phyloP scores from a whole-genome alignment of 352 stramenopile species.

The Pythium scleroteichum region DNA sequence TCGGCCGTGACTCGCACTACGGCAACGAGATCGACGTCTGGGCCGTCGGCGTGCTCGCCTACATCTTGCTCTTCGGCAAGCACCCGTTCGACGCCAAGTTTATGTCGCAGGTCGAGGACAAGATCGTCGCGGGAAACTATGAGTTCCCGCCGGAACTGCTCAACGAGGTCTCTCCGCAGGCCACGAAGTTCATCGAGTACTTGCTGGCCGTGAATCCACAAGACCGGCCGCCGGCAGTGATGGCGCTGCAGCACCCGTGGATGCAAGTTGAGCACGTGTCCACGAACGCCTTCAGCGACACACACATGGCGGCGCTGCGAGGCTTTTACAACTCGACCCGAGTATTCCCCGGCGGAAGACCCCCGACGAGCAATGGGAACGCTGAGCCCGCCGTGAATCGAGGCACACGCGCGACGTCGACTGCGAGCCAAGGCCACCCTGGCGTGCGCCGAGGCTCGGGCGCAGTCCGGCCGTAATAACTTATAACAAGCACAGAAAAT shows the following conservation, averaged over 20 bases:
- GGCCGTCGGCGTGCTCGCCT: constrained; percentile 76
- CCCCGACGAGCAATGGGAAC: background rate
- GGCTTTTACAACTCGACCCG: constrained; percentile 37
- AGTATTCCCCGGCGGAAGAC: background rate
- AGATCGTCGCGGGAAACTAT: constrained; percentile 68
- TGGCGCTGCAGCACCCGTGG: constrained; percentile 75
- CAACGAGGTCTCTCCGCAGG: constrained; percentile 54
- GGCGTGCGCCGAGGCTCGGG: background rate
- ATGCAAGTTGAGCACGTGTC: constrained; percentile 46
- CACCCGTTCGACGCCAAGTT: constrained; percentile 82
- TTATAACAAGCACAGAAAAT: constrained; percentile 2
- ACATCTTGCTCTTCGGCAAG: constrained; percentile 68
- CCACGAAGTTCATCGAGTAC: constrained; percentile 80
- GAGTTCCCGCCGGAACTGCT: constrained; percentile 53
- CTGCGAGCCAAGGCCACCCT: constrained; percentile 10
- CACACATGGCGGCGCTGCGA: constrained; percentile 49
- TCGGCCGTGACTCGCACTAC: constrained; percentile 55
- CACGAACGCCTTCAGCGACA: constrained; percentile 37
- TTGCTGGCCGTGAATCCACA: constrained; percentile 58
- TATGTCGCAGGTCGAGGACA: constrained; percentile 84
- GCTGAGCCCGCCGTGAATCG: constrained; percentile 3
- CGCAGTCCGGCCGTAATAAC: constrained; percentile 8
- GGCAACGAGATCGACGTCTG: constrained; percentile 74
- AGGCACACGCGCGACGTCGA: constrained; percentile 6
- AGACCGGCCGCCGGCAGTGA: constrained; percentile 59